These are phyloP conservation scores for Stachybotrys elegans DNA, from an alignment of 2,329 filamentous ascomycete genomes.

Conservation along the genomic window DNA sequence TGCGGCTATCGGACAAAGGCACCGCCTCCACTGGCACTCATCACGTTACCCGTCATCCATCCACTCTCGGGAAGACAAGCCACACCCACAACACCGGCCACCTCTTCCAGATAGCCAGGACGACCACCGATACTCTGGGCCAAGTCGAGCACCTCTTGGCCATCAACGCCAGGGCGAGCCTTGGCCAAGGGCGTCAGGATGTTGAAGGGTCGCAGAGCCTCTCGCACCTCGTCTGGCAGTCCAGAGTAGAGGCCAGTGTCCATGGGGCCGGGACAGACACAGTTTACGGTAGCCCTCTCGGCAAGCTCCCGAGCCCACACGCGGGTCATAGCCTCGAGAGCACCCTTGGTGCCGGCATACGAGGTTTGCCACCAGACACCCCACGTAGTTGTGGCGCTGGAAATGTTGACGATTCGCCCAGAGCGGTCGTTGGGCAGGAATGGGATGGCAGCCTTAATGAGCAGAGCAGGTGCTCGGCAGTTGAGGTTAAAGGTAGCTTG, in stretches of 20 bases:
- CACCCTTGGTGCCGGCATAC: conserved; percentile 59
- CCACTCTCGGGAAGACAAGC: background rate
- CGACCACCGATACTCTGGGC: background rate
- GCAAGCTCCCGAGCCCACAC: conserved; percentile 57
- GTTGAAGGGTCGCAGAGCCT: conserved; percentile 30
- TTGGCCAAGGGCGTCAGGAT: conserved; percentile 43
- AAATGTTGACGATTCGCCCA: conserved; percentile 54
- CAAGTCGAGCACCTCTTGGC: background rate
- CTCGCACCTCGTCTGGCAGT: conserved; percentile 43
- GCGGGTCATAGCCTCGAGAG: conserved; percentile 58
- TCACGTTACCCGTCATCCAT: background rate
- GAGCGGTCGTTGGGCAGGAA: conserved; percentile 52
- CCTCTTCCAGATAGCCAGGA: background rate
- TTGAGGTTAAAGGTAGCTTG: conserved; percentile 52
- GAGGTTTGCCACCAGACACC: conserved; percentile 51
- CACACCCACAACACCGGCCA: background rate
- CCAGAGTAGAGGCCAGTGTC: conserved; percentile 39
- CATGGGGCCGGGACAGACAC: conserved; percentile 43
- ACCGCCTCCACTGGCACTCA: background rate
- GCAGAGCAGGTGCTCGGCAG: conserved; percentile 50
- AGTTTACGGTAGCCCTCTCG: conserved; percentile 52
- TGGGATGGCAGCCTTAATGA: conserved; percentile 48
- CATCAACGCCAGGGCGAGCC: background rate
- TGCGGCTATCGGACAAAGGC: background rate
- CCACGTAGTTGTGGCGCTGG: conserved; percentile 45